Evolutionary conservation across 1,284 basidiomycete genomes (phyloP), one percentile per base, ranked within the genome.

Genomic region (Wallemia ichthyophaga): DNA sequence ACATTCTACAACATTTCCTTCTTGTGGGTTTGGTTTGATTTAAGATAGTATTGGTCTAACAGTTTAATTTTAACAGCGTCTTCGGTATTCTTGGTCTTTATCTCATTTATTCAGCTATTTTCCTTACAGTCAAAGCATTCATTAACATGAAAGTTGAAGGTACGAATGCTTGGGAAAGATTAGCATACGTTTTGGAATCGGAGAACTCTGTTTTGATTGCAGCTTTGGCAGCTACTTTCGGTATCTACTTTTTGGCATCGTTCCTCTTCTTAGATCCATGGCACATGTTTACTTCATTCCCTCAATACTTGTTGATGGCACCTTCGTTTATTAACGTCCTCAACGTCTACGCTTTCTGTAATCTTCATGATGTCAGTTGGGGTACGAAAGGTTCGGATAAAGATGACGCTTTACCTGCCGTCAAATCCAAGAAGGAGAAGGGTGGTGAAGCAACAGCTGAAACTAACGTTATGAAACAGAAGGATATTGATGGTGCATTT

Each of bases 361-460:
- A 69, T 37, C 60, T 66, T 1, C 67, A 68, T 62, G 66, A 88
- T 70, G 86, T 86, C 1, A 67, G 66, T 13, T 69, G 61, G 62
- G 87, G 88, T 71, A 94, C 88, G 11, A 92, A 92, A 71, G 91
- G 91, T 58, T 87, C 85, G 60, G 92, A 96, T 72, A 91, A 92
- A 69, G 88, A 81, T 0, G 91, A 95, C 65, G 83, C 83, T 1
- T 73, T 96, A n/a, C 92, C 91, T 0, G 84, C 86, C 0, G 80
- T 94, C 56, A 84, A 80, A 15, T 89, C 82, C 7, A 82, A 80
- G 63, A 87, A 88, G 69, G 69, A 71, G 33, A 85, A 85, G 68
- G 80, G 78, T 56, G 77, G 79, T 60, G 74, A 74, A 7, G 78
- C 81, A 3, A 82, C 87, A 25, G 84, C 89, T 17, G 85, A 88